Conservation (phyloP, 2,329 filamentous ascomycete species). For the Bipolaris zeicola region DNA sequence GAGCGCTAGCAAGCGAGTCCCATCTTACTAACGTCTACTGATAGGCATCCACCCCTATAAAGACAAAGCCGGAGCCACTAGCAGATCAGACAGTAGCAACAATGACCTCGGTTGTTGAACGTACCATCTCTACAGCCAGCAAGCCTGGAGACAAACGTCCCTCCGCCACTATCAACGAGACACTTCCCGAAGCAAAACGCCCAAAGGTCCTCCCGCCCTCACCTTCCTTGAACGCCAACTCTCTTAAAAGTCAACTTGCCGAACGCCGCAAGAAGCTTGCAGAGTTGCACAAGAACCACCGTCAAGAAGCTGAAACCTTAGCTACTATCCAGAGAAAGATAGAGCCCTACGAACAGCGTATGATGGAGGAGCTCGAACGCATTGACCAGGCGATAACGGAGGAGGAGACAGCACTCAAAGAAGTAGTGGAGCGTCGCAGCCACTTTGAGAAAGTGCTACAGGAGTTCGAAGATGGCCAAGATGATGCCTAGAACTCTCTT, state of each 20-base stretch:
- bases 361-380: slow-evolving; percentile 29
- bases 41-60: neutral
- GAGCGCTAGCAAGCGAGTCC: too few species aligned
- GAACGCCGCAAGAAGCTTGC: slow-evolving; percentile 28
- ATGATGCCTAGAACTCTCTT: neutral
- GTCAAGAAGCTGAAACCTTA: slow-evolving; percentile 24
- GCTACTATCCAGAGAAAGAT: slow-evolving; percentile 21
- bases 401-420: slow-evolving; percentile 18
- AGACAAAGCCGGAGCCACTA: neutral
- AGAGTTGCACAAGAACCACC: slow-evolving; percentile 19
- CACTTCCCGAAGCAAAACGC: too few species aligned
- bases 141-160: neutral
- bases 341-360: slow-evolving; percentile 22
- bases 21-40: neutral
- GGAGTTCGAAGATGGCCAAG: slow-evolving; percentile 22
- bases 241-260: slow-evolving; percentile 18
- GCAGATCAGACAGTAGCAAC: neutral
- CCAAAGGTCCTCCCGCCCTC: too few species aligned
- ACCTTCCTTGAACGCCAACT: slow-evolving; percentile 3
- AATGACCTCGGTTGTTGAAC: neutral
- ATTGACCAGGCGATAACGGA: slow-evolving; percentile 24
- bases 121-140: neutral
- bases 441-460: slow-evolving; percentile 17
- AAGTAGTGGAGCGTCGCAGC: slow-evolving; percentile 22
- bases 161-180: too few species aligned